A percentile compares a stretch with the other conserved stretches of the same genome.
These are phyloP conservation scores for Ehretia macrophylla DNA, from an alignment of 257 asterid species.

Conservation along the genomic window DNA sequence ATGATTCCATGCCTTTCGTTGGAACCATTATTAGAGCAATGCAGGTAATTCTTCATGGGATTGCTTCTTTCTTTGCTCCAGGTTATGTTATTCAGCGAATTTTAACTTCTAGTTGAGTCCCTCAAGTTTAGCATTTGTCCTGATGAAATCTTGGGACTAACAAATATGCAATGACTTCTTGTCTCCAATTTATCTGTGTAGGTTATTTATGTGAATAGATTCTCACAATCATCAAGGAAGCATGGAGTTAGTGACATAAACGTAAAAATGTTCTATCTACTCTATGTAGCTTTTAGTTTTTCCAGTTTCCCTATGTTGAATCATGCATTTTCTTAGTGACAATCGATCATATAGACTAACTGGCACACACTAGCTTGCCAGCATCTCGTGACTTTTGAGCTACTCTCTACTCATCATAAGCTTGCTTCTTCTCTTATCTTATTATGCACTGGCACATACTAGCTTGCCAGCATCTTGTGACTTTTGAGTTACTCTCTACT, in stretches of 20 bases:
- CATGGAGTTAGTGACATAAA: conserved; percentile 88
- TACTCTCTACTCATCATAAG: too few relatives aligned
- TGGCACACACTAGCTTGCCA: too few relatives aligned
- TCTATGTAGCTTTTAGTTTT: not conserved
- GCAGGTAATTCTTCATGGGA: conserved; percentile 60
- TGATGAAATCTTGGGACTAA: not conserved
- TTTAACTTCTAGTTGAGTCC: conserved; percentile 1
- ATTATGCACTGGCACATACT: too few relatives aligned
- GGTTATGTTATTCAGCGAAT: conserved; percentile 4
- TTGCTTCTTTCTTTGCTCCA: not conserved
- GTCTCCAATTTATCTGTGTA: conserved; percentile 16
- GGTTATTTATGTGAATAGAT: conserved; percentile 95
- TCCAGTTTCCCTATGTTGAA: too few relatives aligned
- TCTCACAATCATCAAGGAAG: conserved; percentile 83
- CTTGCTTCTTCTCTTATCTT: too few relatives aligned
- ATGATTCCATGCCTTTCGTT: conserved; percentile 95
- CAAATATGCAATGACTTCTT: not conserved
- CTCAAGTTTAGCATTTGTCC: not conserved
- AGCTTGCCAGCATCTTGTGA: too few relatives aligned
- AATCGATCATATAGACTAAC: too few relatives aligned
- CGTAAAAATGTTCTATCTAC: conserved; percentile 52
- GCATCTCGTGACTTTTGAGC: too few relatives aligned
- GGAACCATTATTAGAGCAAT: conserved; percentile 98
- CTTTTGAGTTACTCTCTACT: too few relatives aligned
- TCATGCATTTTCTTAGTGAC: too few relatives aligned